Evolutionary conservation across 192 early-diverging fungal species (phyloP), one percentile per base, ranked within the genome.

Genomic region (Coemansia asiatica): DNA sequence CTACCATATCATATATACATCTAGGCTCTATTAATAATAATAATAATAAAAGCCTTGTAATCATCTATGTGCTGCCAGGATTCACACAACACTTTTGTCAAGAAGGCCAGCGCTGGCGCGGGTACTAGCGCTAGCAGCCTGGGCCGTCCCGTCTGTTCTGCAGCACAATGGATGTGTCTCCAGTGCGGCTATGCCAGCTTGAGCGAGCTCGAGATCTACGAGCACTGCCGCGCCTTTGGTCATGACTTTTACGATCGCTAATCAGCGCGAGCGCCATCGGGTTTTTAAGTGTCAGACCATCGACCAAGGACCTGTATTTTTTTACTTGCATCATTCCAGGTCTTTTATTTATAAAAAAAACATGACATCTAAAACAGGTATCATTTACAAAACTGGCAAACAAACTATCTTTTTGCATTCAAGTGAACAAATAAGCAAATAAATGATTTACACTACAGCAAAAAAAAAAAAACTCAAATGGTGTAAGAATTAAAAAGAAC

Each of bases 161-260:
- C 63, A 10, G 60, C 47, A 4, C 59, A 66, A 15, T 75, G 73
- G 67, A 54, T 66, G 36, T 75, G 73, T 35, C 53, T 75, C 46
- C 35, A 48, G 8, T 75, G 73, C n/a, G 67, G 73, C 26, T 75
- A 65, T 46, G 55, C 25, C 5, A 47, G 57, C 54, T 13, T 18
- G 2, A 63, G 55, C 56, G 73, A 75, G 40, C 40, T 60, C 16
- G 48, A 47, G 22, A 53, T 75, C 16, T 62, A 53, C 55, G 59
- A 65, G 15, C 67, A 69, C 60, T 75, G 73, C 56, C 21, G 58
- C 8, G 47, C 36, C 21, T 50, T 27, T 47, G 53, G 38, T 10
- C 67, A 67, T 25, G 66, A 50, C 38, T 64, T 68, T 31, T 67
- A 66, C 19, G 69, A 72, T 44, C 33, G 69, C n/a, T 66, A 66